A percentile compares a stretch with the other conserved stretches of the same genome.
phyloP scores from a whole-genome alignment of 305 asterid species.

The Fraxinus paxiana region DNA sequence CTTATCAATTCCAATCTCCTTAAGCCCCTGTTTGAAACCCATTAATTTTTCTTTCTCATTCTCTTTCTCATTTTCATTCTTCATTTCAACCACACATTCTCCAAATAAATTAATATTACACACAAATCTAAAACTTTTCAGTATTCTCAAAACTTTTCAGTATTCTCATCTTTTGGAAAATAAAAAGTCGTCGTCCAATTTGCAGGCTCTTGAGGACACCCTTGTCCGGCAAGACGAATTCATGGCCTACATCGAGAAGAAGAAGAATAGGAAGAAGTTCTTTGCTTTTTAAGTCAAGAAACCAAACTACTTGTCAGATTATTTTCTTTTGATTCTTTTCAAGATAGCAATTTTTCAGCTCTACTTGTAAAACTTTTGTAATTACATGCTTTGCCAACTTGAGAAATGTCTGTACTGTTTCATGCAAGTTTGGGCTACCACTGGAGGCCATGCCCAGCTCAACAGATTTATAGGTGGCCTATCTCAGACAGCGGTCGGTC shows the following conservation, averaged over 20 bases:
- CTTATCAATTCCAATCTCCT: too few relatives aligned
- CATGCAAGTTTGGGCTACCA: not conserved
- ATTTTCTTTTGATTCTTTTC: conserved; percentile 18
- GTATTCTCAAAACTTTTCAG: too few relatives aligned
- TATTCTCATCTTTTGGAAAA: not conserved
- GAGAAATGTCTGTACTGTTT: not conserved
- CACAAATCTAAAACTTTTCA: too few relatives aligned
- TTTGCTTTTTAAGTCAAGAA: conserved; percentile 49
- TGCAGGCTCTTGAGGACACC: conserved; percentile 60
- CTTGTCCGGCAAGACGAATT: conserved; percentile 63
- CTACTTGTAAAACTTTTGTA: not conserved
- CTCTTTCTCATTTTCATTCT: too few relatives aligned
- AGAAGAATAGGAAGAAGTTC: conserved; percentile 68
- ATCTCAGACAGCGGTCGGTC: not conserved
- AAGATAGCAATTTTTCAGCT: conserved; percentile 22
- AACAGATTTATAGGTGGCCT: not conserved
- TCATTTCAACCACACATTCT: too few relatives aligned
- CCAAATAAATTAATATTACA: too few relatives aligned
- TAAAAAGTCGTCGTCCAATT: not conserved
- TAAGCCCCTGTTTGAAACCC: too few relatives aligned
- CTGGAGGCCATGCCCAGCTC: not conserved
- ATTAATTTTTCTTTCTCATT: too few relatives aligned
- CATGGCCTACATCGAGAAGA: conserved; percentile 61
- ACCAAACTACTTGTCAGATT: conserved; percentile 9
- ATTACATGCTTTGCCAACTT: not conserved